Evolutionary conservation across 371 early-diverging fungal species (phyloP).

Genomic region (Mortierella sp.): DNA sequence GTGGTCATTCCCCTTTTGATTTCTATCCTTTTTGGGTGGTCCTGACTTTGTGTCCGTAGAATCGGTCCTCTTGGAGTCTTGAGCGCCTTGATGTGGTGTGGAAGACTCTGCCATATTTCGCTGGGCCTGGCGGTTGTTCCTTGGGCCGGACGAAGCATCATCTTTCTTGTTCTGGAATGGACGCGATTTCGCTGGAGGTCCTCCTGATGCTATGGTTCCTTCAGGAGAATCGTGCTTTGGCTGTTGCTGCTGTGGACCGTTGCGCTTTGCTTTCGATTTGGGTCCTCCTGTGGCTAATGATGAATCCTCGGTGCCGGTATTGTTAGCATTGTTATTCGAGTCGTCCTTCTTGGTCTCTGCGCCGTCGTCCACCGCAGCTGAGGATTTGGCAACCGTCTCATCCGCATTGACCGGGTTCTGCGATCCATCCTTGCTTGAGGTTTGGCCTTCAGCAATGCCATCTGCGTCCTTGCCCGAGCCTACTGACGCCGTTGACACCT

Average conservation of each 20-base stretch:
- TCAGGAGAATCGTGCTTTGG: not conserved
- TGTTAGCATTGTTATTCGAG: no score
- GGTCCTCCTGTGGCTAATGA: not conserved
- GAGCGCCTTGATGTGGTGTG: no score
- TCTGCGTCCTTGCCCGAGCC: constrained; percentile 16
- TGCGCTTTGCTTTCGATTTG: constrained; percentile 1
- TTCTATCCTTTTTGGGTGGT: not conserved
- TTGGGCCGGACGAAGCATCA: constrained; percentile 1
- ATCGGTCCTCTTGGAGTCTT: not conserved
- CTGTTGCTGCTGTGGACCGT: not conserved
- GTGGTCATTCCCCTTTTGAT: not conserved
- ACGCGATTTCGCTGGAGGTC: not conserved
- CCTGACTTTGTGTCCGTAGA: not conserved
- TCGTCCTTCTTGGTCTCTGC: not conserved
- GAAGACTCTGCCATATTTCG: not conserved
- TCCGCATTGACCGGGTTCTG: not conserved
- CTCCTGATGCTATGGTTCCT: not conserved
- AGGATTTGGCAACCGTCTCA: not conserved
- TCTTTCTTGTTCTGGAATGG: not conserved
- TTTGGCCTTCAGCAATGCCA: not conserved
- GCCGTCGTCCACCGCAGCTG: not conserved
- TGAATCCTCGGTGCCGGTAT: no score
- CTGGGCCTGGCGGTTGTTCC: not conserved
- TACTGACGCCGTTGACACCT: constrained; percentile 6
- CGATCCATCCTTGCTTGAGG: not conserved